A percentile compares a stretch with the other conserved stretches of the same genome.
These are phyloP conservation scores for Fusarium equiseti DNA, from an alignment of 2,329 filamentous ascomycete species.

Conservation along the genomic window DNA sequence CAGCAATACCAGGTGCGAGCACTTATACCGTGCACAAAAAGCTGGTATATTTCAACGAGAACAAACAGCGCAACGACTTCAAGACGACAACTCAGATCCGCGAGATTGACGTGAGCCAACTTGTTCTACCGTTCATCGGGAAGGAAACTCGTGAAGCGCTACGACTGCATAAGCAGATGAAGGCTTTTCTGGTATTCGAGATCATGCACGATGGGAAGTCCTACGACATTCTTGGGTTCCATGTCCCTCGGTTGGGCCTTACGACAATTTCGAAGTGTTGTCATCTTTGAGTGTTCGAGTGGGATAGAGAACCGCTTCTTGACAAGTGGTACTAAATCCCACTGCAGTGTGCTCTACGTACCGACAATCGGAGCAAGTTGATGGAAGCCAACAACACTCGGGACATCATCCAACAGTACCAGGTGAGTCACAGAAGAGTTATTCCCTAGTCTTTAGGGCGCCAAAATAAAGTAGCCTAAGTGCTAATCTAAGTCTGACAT, in stretches of 20 bases:
- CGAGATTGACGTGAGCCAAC: rapidly evolving
- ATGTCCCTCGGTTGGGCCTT: not conserved
- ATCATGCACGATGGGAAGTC: not conserved
- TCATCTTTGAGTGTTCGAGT: not conserved
- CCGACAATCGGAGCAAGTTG: not conserved
- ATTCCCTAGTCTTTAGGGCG: not conserved
- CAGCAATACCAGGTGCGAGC: no score
- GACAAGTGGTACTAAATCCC: not conserved
- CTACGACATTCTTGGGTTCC: not conserved
- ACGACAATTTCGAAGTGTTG: no score
- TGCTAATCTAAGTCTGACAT: not conserved
- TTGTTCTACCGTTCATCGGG: no score
- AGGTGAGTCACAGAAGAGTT: rapidly evolving
- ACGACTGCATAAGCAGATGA: rapidly evolving
- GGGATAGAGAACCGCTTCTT: not conserved
- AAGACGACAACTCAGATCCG: no score
- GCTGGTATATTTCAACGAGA: not conserved
- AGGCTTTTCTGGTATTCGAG: not conserved
- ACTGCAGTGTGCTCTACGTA: not conserved
- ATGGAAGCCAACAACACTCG: not conserved
- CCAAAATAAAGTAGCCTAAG: not conserved
- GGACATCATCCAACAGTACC: not conserved
- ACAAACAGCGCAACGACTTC: not conserved
- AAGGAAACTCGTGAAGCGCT: not conserved
- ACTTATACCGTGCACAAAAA: no score